These are phyloP conservation scores for Meredithiella fracta DNA, from an alignment of 2,329 filamentous ascomycete species.

Conservation along the genomic window DNA sequence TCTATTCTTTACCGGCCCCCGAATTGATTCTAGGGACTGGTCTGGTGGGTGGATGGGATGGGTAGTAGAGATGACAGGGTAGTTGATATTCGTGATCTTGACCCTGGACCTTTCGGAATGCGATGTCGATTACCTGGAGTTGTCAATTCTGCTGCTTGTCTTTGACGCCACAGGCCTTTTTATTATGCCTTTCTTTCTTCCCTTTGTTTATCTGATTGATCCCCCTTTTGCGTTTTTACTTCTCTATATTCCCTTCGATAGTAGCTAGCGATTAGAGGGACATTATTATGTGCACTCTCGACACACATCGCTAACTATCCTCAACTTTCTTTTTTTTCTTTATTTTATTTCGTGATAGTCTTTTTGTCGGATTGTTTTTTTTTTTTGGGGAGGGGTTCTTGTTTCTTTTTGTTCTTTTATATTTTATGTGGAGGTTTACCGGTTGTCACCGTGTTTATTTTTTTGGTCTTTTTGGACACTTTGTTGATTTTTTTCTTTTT, in stretches of 20 bases:
- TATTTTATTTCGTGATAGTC: too few relatives aligned
- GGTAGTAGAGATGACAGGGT: too few relatives aligned
- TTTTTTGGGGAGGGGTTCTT: conserved; percentile 16
- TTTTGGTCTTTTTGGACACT: too few relatives aligned
- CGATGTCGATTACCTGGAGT: neutral
- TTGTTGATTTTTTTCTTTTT: neutral
- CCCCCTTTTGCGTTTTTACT: conserved; percentile 10
- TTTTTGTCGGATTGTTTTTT: too few relatives aligned
- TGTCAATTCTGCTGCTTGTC: neutral
- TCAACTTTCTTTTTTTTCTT: too few relatives aligned
- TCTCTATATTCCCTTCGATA: conserved; percentile 1
- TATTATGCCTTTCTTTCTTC: conserved; percentile 5
- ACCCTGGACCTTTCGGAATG: too few relatives aligned
- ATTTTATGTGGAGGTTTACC: neutral
- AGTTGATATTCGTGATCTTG: too few relatives aligned
- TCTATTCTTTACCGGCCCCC: conserved; percentile 3
- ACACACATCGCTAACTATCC: too few relatives aligned
- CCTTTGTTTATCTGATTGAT: conserved; percentile 5
- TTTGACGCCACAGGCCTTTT: neutral
- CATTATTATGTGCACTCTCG: neutral
- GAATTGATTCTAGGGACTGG: neutral
- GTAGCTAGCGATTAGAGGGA: neutral
- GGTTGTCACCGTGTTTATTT: neutral
- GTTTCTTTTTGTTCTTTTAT: conserved; percentile 11
- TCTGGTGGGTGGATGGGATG: too few relatives aligned